Evolutionary conservation across 352 stramenopile genomes (phyloP), one percentile per base, ranked within the genome.

Genomic region (Pythium rhizo-oryzae): DNA sequence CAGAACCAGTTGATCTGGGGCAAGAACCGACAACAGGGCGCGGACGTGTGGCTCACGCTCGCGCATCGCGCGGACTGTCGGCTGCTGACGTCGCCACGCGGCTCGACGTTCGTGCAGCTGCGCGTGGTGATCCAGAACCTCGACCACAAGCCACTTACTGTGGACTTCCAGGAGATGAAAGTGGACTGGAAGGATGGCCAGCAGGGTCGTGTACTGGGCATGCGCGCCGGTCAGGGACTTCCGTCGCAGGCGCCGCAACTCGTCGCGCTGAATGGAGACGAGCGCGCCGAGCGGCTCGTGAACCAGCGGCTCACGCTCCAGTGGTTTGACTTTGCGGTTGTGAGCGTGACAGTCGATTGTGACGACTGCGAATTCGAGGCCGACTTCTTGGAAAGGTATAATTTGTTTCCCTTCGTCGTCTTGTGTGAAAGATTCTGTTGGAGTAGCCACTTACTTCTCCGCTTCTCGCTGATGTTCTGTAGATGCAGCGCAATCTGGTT

Each of bases 101-200:
- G 59, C 21, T 71, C 58, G 12, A 37, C 76, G 41, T 89, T 77
- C 62, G 81, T 93, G 47, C 83, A 93, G 60, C 70, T 93, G 30
- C 85, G 85, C 9, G 56, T 93, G 7, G 79, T 86, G 21, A 67
- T 93, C 24, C 85, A 93, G 71, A 93, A 93, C 61, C 65, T 89
- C 8, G 74, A 74, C n/a, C 62, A 80, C 6, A 77, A 77, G 51
- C 69, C 75, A 23, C 71, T 93, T n/a, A 80, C 74, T 0, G 70
- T 93, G 24, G 82, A 91, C 54, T 62, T 90, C 28, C 70, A 79
- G 28, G 82, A 90, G 15, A 78, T 93, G 24, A 71, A 84, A 63
- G 80, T 93, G 3, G 73, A 81, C 61, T 89, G 87, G 79, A 93
- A 92, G 71, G 81, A 87, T 47, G 84, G 85, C 4, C 66, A 71